Evolutionary conservation across 352 stramenopile species (phyloP).

Genomic region (Pythium diclinum): DNA sequence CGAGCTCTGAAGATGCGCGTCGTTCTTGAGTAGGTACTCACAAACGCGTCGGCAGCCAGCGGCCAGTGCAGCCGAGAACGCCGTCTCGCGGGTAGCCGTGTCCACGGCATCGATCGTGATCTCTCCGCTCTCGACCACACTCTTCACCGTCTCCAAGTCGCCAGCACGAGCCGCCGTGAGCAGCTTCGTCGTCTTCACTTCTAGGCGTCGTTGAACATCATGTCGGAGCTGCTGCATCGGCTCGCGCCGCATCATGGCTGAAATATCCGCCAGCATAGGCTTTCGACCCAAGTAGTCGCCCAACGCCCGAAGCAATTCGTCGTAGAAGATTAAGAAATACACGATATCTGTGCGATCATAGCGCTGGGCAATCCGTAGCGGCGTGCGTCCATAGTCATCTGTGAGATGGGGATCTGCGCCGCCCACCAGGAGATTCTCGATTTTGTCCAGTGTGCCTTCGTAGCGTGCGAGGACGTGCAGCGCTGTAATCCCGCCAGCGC

Average conservation of each 20-base stretch:
- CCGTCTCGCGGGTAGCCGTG: not conserved
- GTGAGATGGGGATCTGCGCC: not conserved
- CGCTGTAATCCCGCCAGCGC: not conserved
- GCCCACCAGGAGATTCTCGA: not conserved
- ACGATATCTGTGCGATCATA: not conserved
- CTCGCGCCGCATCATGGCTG: not conserved
- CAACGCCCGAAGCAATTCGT: not conserved
- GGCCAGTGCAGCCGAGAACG: not conserved
- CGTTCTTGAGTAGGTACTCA: not conserved
- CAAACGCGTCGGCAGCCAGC: not conserved
- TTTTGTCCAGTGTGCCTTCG: not conserved
- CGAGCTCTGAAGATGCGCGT: not conserved
- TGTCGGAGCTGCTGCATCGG: not conserved
- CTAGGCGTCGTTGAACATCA: too few species aligned
- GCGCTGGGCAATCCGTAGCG: not conserved
- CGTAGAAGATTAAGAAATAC: not conserved
- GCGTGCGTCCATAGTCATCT: not conserved
- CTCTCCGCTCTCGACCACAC: not conserved
- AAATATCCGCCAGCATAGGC: not conserved
- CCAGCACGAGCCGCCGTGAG: not conserved
- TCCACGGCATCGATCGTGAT: not conserved
- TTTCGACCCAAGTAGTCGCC: not conserved
- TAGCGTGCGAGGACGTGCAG: not conserved
- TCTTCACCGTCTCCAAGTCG: not conserved
- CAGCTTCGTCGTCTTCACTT: too few species aligned